Evolutionary conservation across 345 rosid species (phyloP).

Genomic region (Cardiospermum halicacabum): DNA sequence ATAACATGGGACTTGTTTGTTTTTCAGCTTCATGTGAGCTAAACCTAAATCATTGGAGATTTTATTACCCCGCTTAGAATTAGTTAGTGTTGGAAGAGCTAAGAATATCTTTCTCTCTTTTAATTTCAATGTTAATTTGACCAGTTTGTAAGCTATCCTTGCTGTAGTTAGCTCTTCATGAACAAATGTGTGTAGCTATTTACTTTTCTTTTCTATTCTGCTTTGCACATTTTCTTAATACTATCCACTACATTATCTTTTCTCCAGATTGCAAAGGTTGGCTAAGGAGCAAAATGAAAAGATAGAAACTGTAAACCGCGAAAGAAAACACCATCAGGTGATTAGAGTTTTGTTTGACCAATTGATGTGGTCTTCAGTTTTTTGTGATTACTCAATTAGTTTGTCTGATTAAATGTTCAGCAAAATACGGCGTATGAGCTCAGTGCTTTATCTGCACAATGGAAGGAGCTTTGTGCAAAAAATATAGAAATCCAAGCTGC

Average conservation of each 20-base stretch:
- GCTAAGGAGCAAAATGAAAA: constrained; percentile 74
- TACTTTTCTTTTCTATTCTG: not conserved
- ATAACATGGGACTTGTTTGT: not conserved
- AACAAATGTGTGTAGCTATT: not conserved
- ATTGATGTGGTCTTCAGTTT: constrained; percentile 3
- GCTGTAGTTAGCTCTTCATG: not conserved
- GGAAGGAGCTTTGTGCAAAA: constrained; percentile 87
- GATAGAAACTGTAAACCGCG: constrained; percentile 89
- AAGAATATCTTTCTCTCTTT: too few relatives aligned
- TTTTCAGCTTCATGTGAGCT: not conserved
- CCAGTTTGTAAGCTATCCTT: not conserved
- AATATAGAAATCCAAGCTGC: constrained; percentile 83
- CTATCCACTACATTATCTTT: constrained; percentile 1
- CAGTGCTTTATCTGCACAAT: constrained; percentile 75
- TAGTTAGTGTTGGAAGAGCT: too few relatives aligned
- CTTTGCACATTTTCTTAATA: not conserved
- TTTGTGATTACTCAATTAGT: constrained; percentile 13
- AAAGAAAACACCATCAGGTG: constrained; percentile 96
- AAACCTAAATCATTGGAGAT: not conserved
- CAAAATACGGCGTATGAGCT: constrained; percentile 91
- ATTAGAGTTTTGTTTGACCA: constrained; percentile 7
- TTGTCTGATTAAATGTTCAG: constrained; percentile 33
- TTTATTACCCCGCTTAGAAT: too few relatives aligned
- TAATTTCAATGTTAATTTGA: too few relatives aligned
- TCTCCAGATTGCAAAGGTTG: constrained; percentile 69